Percentiles rank a stretch among this genome's conserved stretches.
phyloP scores from a whole-genome alignment of 495 filamentous ascomycete genomes.

The Tuber umbilicatum region DNA sequence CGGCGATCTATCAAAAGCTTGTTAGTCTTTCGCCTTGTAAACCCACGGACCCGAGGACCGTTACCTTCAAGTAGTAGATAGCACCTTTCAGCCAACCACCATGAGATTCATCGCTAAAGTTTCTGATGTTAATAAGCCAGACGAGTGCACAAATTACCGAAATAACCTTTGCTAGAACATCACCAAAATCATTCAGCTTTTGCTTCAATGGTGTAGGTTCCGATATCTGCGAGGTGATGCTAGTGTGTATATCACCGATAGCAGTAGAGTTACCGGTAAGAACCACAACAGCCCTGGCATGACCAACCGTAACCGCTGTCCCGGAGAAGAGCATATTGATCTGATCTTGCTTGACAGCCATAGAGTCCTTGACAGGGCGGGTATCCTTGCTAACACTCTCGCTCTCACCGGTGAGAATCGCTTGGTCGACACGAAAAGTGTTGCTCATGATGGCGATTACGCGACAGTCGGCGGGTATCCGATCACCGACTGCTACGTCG shows the following conservation, averaged over 20 bases:
- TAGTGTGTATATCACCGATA: constrained; percentile 98
- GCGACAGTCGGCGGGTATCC: constrained; percentile 94
- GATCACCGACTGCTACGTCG: constrained; percentile 80
- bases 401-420: constrained; percentile 95
- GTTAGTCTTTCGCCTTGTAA: constrained; percentile 8
- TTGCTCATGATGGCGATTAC: constrained; percentile 90
- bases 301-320: constrained; percentile 91
- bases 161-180: constrained; percentile 94
- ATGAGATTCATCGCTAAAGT: constrained; percentile 91
- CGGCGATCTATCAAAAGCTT: constrained; percentile 60
- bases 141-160: constrained; percentile 92
- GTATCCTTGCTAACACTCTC: constrained; percentile 91
- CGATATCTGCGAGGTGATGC: constrained; percentile 95
- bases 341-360: constrained; percentile 96
- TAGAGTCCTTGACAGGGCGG: constrained; percentile 59
- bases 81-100: constrained; percentile 95
- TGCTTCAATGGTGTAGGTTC: constrained; percentile 96
- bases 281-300: constrained; percentile 86
- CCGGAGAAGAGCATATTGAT: constrained; percentile 97
- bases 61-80: constrained; percentile 90
- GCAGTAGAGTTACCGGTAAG: constrained; percentile 86
- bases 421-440: constrained; percentile 91
- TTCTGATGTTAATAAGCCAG: constrained; percentile 95
- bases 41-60: constrained; percentile 9
- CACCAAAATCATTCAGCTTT: constrained; percentile 97